Evolutionary conservation across 345 rosid genomes (phyloP), one percentile per base, ranked within the genome.

Genomic region (Gossypium stocksii): DNA sequence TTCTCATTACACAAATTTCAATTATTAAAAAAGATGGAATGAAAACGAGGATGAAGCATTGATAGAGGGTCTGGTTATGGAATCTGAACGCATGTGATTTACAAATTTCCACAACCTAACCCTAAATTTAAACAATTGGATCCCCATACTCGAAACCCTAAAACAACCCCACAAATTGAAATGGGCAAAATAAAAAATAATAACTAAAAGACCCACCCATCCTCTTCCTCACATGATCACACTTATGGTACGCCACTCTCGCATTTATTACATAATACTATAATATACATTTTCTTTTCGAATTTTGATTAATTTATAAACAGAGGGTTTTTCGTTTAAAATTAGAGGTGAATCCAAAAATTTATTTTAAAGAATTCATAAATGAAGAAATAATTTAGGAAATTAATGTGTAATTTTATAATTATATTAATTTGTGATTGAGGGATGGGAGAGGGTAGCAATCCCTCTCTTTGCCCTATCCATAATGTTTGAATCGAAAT

Each of bases 211-310:
- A 20, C 45, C 45, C 52, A 17, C 20, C 53, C 65, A 22, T 59
- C 53, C 25, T 72, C 76, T 49, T 34, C 29, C 68, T 60, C 68
- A 60, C 76, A 45, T 72, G 76, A 25, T 49, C 56, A 7, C 68
- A 46, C 66, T 60, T 56, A 59, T 72, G 57, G 44, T 38, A 10
- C 13, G 29, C 60, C 63, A 71, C 52, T 71, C n/a, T 58, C 46
- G 67, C 76, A 73, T 60, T 60, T 23, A 73, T 59, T 46, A 3
- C 41, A 34, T 5, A 34, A 5, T 0, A 5, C 7, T 34, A 34
- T 34, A 34, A 4, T 34, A 34, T 34, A 5, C 41, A 0, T 5
- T 5, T 1, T 34, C 5, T 34, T 4, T 5, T 34, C 7, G 1
- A 34, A 34, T 34, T 34, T 34, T 1, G 7, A 34, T 34, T 5